Percentiles rank a stretch among this genome's conserved stretches.
Evolutionary conservation across 75 land plant species (phyloP).

Genomic region (Chamaecyparis obtusa): DNA sequence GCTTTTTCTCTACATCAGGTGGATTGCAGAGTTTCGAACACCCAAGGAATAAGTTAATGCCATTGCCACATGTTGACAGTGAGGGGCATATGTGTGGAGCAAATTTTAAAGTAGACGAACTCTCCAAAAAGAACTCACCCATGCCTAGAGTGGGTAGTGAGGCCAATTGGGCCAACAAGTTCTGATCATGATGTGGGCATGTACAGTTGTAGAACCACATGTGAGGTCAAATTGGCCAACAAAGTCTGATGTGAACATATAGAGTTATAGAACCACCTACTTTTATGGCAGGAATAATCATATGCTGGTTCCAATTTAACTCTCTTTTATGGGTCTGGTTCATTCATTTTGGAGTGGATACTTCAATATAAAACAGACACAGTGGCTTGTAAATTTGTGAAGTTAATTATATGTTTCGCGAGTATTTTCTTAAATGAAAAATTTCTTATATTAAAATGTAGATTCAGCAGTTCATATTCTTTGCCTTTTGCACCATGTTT

Average conservation of each 20-base stretch:
- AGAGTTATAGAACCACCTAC: no score
- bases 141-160: constrained; percentile 77
- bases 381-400: not conserved
- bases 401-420: no score
- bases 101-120: constrained; percentile 71
- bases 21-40: constrained; percentile 90
- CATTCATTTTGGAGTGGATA: not conserved
- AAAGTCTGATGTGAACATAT: constrained; percentile 20
- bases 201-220: no score
- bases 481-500: no score
- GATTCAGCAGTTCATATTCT: no score
- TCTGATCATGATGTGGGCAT: constrained; percentile 14
- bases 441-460: no score
- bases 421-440: no score
- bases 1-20: constrained; percentile 76
- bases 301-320: not conserved
- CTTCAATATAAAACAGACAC: no score
- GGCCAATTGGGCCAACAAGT: constrained; percentile 63
- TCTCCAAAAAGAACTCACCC: constrained; percentile 29
- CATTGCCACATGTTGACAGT: constrained; percentile 91
- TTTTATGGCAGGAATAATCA: no score
- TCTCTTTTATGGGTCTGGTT: not conserved
- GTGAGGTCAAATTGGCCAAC: constrained; percentile 63
- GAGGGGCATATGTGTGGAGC: constrained; percentile 81
- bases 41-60: constrained; percentile 64